Evolutionary conservation across 306 rosid genomes (phyloP), one percentile per base, ranked within the genome.

Genomic region (Dalbergia oliveri): DNA sequence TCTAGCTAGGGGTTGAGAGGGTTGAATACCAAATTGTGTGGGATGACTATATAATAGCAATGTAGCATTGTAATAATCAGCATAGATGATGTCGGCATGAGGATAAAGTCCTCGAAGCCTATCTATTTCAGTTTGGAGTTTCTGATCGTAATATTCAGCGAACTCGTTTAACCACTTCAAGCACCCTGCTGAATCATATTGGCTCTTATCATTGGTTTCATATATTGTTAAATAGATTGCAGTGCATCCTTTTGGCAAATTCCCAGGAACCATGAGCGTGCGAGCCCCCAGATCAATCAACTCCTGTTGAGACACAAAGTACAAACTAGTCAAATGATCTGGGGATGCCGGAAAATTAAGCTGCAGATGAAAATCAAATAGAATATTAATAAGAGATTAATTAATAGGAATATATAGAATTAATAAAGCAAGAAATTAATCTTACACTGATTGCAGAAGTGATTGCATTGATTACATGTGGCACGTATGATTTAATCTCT

Each of bases 211-310:
- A 6, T 11, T 9, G 3, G 86, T 88, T 58, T 68, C 66, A 56
- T 84, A 88, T 0, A 0, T 0, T 41, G 89, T 79, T 83, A 90
- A 82, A 78, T 73, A 88, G 0, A 11, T 0, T 31, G 73, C 26
- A 37, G 0, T 26, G 61, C 93, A 87, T 44, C 90, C 93, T 1
- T 86, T 3, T 69, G 91, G 91, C 0, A 81, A 61, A 80, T 76
- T 86, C 16, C 93, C 93, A 6, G 91, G 91, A 18, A 89, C 86
- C 63, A 89, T n/a, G 4, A 89, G 65, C 5, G 81, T 89, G 13
- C 67, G 63, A 13, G 89, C 91, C 56, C 93, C 87, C n/a, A 86
- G 9, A 60, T 72, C 53, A 68, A 89, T 84, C 82, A 89, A 77
- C 16, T 86, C 88, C 89, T 89, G 68, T 78, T 70, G 61, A 0